Percentiles rank a stretch among this genome's conserved stretches.
These are phyloP conservation scores for Elongisporangium undulatum DNA, from an alignment of 352 stramenopile genomes.

Conservation along the genomic window DNA sequence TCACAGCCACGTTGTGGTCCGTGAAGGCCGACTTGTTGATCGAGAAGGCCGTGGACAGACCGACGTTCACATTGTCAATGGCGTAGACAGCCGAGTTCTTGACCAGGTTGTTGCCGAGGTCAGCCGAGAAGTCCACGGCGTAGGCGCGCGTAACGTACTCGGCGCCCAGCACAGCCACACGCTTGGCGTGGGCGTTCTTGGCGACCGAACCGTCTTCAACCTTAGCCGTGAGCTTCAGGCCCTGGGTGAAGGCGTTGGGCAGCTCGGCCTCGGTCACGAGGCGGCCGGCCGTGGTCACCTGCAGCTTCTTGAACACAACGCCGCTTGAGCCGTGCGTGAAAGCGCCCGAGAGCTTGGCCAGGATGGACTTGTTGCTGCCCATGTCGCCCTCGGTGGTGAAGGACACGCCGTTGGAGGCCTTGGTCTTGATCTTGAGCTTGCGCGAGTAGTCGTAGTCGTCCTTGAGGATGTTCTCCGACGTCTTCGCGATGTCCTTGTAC, in stretches of 20 bases:
- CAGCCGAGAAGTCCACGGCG: slow-evolving; percentile 51
- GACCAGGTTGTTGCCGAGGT: slow-evolving; percentile 55
- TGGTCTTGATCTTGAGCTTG: slow-evolving; percentile 91
- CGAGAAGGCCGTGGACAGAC: slow-evolving; percentile 68
- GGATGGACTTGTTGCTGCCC: slow-evolving; percentile 83
- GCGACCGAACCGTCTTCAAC: slow-evolving; percentile 73
- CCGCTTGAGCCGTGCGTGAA: slow-evolving; percentile 62
- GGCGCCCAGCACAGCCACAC: slow-evolving; percentile 64
- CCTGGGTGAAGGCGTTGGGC: slow-evolving; percentile 72
- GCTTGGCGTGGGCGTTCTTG: slow-evolving; percentile 78
- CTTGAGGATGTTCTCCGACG: slow-evolving; percentile 75
- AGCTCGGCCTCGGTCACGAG: slow-evolving; percentile 75
- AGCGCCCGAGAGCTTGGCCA: slow-evolving; percentile 73
- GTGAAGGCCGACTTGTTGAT: slow-evolving; percentile 78
- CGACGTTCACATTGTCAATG: slow-evolving; percentile 77
- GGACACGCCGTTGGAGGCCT: slow-evolving; percentile 75
- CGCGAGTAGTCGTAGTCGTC: slow-evolving; percentile 89
- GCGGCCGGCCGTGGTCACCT: slow-evolving; percentile 79
- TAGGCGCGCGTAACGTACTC: slow-evolving; percentile 71
- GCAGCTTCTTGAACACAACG: slow-evolving; percentile 85
- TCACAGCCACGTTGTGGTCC: slow-evolving; percentile 81
- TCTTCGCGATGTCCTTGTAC: slow-evolving; percentile 88
- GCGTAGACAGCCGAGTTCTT: slow-evolving; percentile 64
- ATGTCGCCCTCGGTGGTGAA: slow-evolving; percentile 88
- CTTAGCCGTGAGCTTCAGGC: slow-evolving; percentile 83